Base-by-base conservation (phyloP, 2,329 filamentous ascomycete species). In the Claviceps pazoutovae region DNA sequence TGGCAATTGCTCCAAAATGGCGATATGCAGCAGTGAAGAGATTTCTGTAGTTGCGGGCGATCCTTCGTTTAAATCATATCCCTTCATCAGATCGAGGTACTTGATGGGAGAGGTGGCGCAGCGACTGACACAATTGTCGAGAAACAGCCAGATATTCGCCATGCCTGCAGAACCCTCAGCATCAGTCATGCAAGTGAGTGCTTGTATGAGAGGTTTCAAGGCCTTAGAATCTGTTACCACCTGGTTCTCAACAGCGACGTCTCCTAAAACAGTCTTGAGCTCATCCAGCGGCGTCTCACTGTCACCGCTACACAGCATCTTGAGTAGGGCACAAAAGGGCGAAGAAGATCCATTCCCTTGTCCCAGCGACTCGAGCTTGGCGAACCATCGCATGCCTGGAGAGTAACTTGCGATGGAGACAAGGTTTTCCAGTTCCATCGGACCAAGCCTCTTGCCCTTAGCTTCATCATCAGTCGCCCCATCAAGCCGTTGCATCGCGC, bases 351-450 rank as follows among this genome's bases (percentile, higher is more conserved):
- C 26, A 8, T 55, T 55, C 17, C 60, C 59, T 41, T 79, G 70
- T 1, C 67, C 63, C n/a, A 85, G 71, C 1, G 74, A 74, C 56
- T 84, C 79, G 53, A 71, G 78, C 61, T 86, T 90, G 56, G 85
- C 77, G 71, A 93, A 96, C 91, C 91, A 97, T 56, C 85, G 82
- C 82, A 95, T 93, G 5, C 83, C 83, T 0, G 86, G 82, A 3
- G 89, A 94, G 59, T 83, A 80, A 56, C 82, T 79, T 3, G 90
- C 88, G 62, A 96, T 86, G 34, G 82, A 77, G 17, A 95, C 79
- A 17, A 95, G 72, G 63, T 91, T 86, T 63, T 89, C 83, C 30
- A 96, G 71, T 66, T 95, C 87, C 60, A 90, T 78, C 9, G 85
- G 65, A 21, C 79, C 72, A 46, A 90, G 70, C 1, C 74, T 74